Conservation (phyloP, 2,329 filamentous ascomycete species). For the Arthrobotrys sinensis region DNA sequence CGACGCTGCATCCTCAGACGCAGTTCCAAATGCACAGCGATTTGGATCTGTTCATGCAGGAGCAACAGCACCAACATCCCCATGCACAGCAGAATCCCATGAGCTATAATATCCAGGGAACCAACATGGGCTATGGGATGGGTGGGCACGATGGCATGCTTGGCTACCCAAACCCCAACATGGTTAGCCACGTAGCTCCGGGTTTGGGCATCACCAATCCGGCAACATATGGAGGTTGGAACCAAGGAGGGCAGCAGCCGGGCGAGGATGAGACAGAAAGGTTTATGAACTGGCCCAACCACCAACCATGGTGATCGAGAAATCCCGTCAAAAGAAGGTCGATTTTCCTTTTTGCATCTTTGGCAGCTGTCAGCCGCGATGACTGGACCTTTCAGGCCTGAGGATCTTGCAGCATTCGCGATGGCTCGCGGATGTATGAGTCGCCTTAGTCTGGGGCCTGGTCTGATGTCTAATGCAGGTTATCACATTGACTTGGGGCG, state of each 20-base stretch:
- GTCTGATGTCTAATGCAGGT: slow-evolving; percentile 44
- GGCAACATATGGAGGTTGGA: slow-evolving; percentile 49
- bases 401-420: slow-evolving; percentile 32
- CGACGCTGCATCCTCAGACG: slow-evolving; percentile 39
- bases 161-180: slow-evolving; percentile 37
- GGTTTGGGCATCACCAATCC: slow-evolving; percentile 57
- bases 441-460: slow-evolving; percentile 31
- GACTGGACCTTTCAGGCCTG: slow-evolving; percentile 44
- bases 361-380: slow-evolving; percentile 44
- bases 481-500: slow-evolving; percentile 7
- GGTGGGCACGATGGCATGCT: slow-evolving; percentile 47
- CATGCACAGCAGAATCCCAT: slow-evolving; percentile 50
- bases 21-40: slow-evolving; percentile 53
- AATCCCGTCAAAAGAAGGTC: slow-evolving; percentile 10
- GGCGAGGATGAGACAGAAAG: slow-evolving; percentile 50
- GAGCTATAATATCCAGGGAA: slow-evolving; percentile 38
- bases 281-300: slow-evolving; percentile 59
- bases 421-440: slow-evolving; percentile 57
- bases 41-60: slow-evolving; percentile 55
- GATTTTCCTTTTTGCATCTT: slow-evolving; percentile 29
- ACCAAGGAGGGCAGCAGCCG: slow-evolving; percentile 36
- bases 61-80: slow-evolving; percentile 43
- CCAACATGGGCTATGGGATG: slow-evolving; percentile 49
- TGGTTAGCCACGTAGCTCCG: slow-evolving; percentile 42
- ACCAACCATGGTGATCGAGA: slow-evolving; percentile 50